Conservation (phyloP, 208 protist species). For the Trypanosoma avium region DNA sequence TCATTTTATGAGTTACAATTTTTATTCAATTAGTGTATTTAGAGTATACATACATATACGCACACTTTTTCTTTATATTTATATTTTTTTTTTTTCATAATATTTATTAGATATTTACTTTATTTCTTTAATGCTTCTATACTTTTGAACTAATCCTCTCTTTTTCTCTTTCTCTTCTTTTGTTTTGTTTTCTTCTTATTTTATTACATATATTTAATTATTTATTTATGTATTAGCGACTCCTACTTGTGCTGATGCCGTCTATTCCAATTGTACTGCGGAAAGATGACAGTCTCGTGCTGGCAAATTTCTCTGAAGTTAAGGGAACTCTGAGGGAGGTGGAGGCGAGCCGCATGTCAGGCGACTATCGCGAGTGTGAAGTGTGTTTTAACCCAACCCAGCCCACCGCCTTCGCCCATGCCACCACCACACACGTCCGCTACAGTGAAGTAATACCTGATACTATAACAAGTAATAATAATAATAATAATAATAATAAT, state of each 20-base stretch:
- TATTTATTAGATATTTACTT: too few species aligned
- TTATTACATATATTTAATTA: too few species aligned
- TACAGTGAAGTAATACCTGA: constrained; percentile 54
- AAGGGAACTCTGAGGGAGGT: constrained; percentile 51
- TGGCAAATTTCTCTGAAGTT: constrained; percentile 72
- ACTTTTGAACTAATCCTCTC: too few species aligned
- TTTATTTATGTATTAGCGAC: too few species aligned
- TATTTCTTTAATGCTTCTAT: too few species aligned
- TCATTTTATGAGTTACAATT: too few species aligned
- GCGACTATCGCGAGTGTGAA: constrained; percentile 85
- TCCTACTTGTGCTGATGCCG: background rate
- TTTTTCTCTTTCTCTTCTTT: background rate
- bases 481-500: too few species aligned
- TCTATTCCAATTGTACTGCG: constrained; percentile 70
- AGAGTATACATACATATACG: too few species aligned
- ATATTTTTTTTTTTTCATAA: too few species aligned
- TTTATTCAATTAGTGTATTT: too few species aligned
- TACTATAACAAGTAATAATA: constrained; percentile 2
- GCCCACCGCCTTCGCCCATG: constrained; percentile 70
- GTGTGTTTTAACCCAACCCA: constrained; percentile 62
- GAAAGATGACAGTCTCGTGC: constrained; percentile 65
- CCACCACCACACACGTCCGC: constrained; percentile 65
- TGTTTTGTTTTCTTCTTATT: background rate
- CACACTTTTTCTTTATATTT: too few species aligned
- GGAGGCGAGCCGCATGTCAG: constrained; percentile 33